Evolutionary conservation across 176 grass and related monocot genomes (phyloP).

Genomic region (Guadua angustifolia): DNA sequence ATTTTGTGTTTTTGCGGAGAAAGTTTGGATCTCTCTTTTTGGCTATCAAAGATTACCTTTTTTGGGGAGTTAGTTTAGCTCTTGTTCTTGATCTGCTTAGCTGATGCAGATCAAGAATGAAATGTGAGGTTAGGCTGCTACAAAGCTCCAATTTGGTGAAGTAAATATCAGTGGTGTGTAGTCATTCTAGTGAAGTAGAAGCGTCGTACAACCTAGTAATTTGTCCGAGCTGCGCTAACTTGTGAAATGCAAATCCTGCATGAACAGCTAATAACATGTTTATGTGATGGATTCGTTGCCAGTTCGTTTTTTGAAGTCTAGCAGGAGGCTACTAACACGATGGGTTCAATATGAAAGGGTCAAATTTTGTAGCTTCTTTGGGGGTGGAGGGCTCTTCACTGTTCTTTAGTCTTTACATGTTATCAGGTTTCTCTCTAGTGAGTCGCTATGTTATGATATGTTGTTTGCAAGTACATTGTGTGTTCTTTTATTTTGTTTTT

Average conservation of each 20-base stretch:
- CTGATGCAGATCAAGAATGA: slow-evolving; percentile 34
- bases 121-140: slow-evolving; percentile 3
- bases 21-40: slow-evolving; percentile 33
- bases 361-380: neutral
- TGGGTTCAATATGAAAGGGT: neutral
- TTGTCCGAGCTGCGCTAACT: neutral
- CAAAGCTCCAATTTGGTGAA: slow-evolving; percentile 24
- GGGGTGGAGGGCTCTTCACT: neutral
- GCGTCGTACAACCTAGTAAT: neutral
- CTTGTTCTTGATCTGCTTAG: slow-evolving; percentile 48
- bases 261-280: slow-evolving; percentile 8
- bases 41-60: slow-evolving; percentile 13
- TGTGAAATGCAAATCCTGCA: slow-evolving; percentile 5
- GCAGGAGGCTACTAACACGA: neutral
- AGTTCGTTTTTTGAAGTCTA: slow-evolving; percentile 3
- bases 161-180: slow-evolving; percentile 32
- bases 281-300: neutral
- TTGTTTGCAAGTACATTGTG: neutral
- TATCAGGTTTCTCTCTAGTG: neutral
- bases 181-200: slow-evolving; percentile 11
- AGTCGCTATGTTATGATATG: neutral
- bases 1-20: slow-evolving; percentile 29
- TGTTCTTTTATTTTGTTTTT: neutral
- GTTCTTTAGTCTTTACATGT: slow-evolving; percentile 3
- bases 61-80: slow-evolving; percentile 20